Evolutionary conservation across 2,329 filamentous ascomycete genomes (phyloP).

Genomic region (Basipetospora chlamydospora): DNA sequence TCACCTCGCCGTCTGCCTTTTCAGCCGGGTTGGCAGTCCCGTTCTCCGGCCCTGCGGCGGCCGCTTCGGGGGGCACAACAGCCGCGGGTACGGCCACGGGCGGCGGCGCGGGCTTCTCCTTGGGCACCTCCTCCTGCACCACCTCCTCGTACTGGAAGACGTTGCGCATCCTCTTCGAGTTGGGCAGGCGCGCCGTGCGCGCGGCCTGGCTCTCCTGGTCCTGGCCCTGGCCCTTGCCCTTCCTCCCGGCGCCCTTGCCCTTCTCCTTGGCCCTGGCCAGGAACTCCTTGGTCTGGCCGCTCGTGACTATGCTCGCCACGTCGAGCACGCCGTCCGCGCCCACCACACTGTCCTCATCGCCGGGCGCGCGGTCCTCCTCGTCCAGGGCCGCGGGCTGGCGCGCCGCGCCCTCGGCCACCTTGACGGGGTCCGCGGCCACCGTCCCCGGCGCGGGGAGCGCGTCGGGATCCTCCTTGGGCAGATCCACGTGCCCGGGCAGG

Average conservation of each 20-base stretch:
- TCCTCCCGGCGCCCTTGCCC: slow-evolving; percentile 50
- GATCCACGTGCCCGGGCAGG: slow-evolving; percentile 30
- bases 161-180: slow-evolving; percentile 54
- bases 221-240: slow-evolving; percentile 42
- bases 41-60: not conserved
- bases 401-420: slow-evolving; percentile 17
- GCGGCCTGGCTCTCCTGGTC: slow-evolving; percentile 28
- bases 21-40: slow-evolving; percentile 5
- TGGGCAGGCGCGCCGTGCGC: slow-evolving; percentile 49
- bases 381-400: slow-evolving; percentile 20
- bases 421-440: slow-evolving; percentile 14
- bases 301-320: slow-evolving; percentile 72
- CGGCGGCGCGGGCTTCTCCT: slow-evolving; percentile 14
- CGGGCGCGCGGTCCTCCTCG: slow-evolving; percentile 20
- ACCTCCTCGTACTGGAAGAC: slow-evolving; percentile 62
- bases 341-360: slow-evolving; percentile 24
- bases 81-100: not conserved
- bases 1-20: not conserved
- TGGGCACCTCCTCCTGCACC: slow-evolving; percentile 36
- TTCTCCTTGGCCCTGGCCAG: slow-evolving; percentile 72
- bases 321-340: slow-evolving; percentile 64
- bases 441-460: slow-evolving; percentile 12
- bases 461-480: slow-evolving; percentile 24
- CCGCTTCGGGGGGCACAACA: slow-evolving; percentile 8
- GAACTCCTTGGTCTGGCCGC: slow-evolving; percentile 69